These are phyloP conservation scores for Neonothopanus nambi DNA, from an alignment of 1,284 basidiomycete genomes.

Conservation along the genomic window DNA sequence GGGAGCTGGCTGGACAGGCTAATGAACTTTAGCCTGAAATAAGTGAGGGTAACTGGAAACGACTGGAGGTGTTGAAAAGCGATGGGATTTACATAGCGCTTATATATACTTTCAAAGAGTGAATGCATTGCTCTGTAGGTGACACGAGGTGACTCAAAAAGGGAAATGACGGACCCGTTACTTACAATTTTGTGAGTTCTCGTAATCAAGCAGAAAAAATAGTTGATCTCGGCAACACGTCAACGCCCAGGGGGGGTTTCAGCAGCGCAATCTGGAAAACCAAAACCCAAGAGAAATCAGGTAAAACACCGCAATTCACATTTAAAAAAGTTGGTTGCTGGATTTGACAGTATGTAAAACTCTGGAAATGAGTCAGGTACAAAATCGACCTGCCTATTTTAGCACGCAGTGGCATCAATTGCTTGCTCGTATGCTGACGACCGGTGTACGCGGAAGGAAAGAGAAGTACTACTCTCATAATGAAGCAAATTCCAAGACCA, in stretches of 20 bases:
- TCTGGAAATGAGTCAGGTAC: too few species aligned
- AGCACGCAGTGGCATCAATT: too few species aligned
- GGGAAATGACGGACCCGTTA: conserved; percentile 12
- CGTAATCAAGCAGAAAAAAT: too few species aligned
- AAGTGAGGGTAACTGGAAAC: neutral
- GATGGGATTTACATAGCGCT: conserved; percentile 2
- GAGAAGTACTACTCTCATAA: neutral
- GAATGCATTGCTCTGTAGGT: conserved; percentile 3
- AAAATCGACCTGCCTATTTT: too few species aligned
- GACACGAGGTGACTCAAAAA: conserved; percentile 14
- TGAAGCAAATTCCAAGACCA: neutral
- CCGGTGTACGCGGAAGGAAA: neutral
- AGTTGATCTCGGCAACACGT: too few species aligned
- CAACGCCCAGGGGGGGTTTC: too few species aligned
- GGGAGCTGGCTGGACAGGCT: neutral
- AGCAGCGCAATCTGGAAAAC: too few species aligned
- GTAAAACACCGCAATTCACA: too few species aligned
- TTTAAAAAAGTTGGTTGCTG: too few species aligned
- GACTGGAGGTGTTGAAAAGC: neutral
- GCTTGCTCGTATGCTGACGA: neutral
- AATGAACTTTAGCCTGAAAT: neutral
- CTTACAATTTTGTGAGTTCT: neutral
- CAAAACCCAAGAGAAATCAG: too few species aligned
- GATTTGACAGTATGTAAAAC: too few species aligned
- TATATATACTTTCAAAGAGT: neutral